phyloP scores from a whole-genome alignment of 164 flowering plant genomes.

The Magnolia officinalis region DNA sequence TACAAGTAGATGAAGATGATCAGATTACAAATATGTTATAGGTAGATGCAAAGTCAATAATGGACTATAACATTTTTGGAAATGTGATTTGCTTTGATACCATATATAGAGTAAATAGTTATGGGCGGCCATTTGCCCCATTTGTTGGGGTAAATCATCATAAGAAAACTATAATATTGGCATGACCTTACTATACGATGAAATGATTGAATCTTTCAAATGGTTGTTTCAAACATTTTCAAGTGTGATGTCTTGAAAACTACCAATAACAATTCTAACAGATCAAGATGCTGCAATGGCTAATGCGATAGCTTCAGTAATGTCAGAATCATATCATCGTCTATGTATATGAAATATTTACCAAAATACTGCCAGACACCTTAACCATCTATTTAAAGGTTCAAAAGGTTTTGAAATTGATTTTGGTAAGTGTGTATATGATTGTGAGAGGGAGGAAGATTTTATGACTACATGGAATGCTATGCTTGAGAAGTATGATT shows the following conservation, averaged over 20 bases:
- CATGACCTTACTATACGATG: conserved; percentile 12
- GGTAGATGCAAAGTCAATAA: conserved; percentile 16
- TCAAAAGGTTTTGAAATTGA: no score
- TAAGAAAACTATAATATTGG: conserved; percentile 16
- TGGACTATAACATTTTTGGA: conserved; percentile 15
- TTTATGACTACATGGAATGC: conserved; percentile 6
- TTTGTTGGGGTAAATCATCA: conserved; percentile 25
- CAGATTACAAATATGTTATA: conserved; percentile 14
- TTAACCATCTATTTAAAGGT: no score
- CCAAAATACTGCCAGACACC: no score
- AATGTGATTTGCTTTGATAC: conserved; percentile 23
- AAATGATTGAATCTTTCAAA: conserved; percentile 12
- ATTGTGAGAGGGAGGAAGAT: conserved; percentile 7
- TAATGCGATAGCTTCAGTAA: no score
- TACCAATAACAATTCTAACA: conserved; percentile 14
- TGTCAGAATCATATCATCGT: no score
- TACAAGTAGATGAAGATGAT: conserved; percentile 16
- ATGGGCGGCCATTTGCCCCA: conserved; percentile 16
- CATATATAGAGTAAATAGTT: not conserved
- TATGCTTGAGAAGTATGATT: conserved; percentile 14
- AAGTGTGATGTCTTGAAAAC: conserved; percentile 14
- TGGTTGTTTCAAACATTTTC: conserved; percentile 22
- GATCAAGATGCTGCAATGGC: conserved; percentile 1
- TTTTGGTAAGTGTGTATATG: conserved; percentile 8
- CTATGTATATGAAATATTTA: no score